These are phyloP conservation scores for Nicotiana noctiflora DNA, from an alignment of 257 asterid genomes.

Conservation along the genomic window DNA sequence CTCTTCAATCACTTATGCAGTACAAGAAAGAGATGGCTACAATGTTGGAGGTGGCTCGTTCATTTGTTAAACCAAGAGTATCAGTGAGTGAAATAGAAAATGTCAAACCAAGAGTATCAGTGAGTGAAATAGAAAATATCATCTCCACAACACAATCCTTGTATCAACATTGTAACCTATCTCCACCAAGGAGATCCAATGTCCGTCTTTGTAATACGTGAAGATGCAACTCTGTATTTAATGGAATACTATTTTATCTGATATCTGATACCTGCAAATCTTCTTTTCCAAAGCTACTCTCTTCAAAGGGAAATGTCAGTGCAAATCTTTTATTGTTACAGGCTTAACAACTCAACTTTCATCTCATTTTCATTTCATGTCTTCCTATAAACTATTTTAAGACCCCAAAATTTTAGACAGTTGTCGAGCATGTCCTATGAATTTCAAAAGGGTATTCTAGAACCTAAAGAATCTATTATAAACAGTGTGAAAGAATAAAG, in stretches of 20 bases:
- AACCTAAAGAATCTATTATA: no score
- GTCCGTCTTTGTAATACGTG: conserved; percentile 28
- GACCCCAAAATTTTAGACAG: no score
- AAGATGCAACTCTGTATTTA: not conserved
- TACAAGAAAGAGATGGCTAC: conserved; percentile 70
- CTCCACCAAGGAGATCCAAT: conserved; percentile 35
- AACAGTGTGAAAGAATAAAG: no score
- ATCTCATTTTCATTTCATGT: no score
- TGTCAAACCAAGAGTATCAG: conserved; percentile 25
- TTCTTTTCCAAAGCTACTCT: not conserved
- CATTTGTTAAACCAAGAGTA: conserved; percentile 43
- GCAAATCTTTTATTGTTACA: no score
- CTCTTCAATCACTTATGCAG: conserved; percentile 31
- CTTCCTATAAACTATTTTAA: no score
- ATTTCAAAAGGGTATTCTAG: no score
- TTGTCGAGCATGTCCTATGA: no score
- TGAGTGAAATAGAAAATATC: conserved; percentile 25
- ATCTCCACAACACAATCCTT: not conserved
- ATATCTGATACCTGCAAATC: not conserved
- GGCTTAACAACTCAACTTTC: no score
- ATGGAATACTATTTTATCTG: not conserved
- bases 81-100: conserved; percentile 27
- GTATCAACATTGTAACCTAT: conserved; percentile 28
- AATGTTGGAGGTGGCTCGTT: conserved; percentile 64
- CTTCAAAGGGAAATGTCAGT: not conserved